A percentile compares a stretch with the other conserved stretches of the same genome.
phyloP scores from a whole-genome alignment of 2,329 filamentous ascomycete species.

The Phaeosphaeriaceae sp. region DNA sequence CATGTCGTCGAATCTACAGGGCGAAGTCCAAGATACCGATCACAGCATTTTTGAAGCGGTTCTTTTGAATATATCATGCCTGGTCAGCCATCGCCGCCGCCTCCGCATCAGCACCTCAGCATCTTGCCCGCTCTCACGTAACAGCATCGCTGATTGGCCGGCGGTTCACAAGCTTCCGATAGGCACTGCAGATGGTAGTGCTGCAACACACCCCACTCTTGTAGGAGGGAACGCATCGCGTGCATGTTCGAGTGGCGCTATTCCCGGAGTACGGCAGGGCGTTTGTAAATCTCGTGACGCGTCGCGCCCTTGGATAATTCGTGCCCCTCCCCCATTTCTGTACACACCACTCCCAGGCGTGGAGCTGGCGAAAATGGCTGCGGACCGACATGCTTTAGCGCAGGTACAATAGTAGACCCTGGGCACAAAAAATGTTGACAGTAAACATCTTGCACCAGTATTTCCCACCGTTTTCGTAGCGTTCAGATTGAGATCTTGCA shows the following conservation, averaged over 20 bases:
- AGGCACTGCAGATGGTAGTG: background rate
- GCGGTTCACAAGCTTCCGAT: background rate
- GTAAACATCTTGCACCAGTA: conserved; percentile 2
- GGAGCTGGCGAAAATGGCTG: conserved; percentile 19
- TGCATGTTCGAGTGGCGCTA: background rate
- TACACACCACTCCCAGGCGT: conserved; percentile 30
- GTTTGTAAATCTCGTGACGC: background rate
- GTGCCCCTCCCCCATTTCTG: conserved; percentile 38
- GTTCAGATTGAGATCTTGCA: background rate
- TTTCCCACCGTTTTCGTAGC: background rate
- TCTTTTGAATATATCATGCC: conserved; percentile 6
- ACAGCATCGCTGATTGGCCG: conserved; percentile 29
- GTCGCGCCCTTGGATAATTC: conserved; percentile 8
- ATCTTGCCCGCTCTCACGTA: conserved; percentile 21
- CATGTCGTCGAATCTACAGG: conserved; percentile 21
- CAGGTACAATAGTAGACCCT: conserved; percentile 38
- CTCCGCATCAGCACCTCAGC: conserved; percentile 22
- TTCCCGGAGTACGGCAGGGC: background rate
- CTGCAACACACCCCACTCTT: background rate
- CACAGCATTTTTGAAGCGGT: background rate
- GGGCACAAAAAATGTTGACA: conserved; percentile 13
- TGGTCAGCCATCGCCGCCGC: conserved; percentile 8
- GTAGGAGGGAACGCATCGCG: background rate
- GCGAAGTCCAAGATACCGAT: background rate
- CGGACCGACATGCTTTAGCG: conserved; percentile 21